Conservation (phyloP, 176 grass and related monocot species). For the Cenchrus americanus region DNA sequence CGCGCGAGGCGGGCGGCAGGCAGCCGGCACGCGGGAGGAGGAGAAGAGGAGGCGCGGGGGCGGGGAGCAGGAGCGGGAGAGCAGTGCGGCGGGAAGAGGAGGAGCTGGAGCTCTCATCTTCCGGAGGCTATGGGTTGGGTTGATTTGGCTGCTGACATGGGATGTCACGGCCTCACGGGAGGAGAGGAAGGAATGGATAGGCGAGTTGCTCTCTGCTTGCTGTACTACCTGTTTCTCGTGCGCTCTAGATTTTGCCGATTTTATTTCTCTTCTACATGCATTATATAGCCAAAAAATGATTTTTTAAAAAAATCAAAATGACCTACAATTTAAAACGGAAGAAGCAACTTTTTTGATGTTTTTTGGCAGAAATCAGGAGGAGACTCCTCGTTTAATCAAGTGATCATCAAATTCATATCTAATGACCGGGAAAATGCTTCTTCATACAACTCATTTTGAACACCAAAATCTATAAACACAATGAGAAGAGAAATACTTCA, state of each 20-base stretch:
- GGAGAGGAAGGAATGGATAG: conserved; percentile 7
- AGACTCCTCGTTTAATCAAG: too few relatives aligned
- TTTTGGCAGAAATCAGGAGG: too few relatives aligned
- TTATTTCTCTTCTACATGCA: background rate
- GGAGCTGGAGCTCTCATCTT: conserved; percentile 48
- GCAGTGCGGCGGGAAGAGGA: background rate
- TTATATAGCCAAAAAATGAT: too few relatives aligned
- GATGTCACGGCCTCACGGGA: background rate
- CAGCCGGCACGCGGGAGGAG: background rate
- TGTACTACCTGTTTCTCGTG: background rate
- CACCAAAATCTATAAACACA: background rate
- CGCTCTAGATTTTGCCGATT: background rate
- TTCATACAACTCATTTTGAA: background rate
- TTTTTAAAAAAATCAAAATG: background rate
- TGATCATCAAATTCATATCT: too few relatives aligned
- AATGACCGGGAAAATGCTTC: too few relatives aligned
- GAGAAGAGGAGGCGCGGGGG: conserved; percentile 28
- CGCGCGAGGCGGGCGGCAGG: conserved; percentile 29
- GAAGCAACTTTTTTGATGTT: too few relatives aligned
- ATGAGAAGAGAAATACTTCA: background rate
- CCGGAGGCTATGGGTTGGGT: background rate
- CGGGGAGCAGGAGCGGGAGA: conserved; percentile 33
- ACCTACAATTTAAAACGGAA: too few relatives aligned
- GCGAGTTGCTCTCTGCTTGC: background rate
- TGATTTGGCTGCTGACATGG: conserved; percentile 21